Evolutionary conservation across 108 stramenopile genomes (phyloP).

Genomic region (Seminavis robusta): DNA sequence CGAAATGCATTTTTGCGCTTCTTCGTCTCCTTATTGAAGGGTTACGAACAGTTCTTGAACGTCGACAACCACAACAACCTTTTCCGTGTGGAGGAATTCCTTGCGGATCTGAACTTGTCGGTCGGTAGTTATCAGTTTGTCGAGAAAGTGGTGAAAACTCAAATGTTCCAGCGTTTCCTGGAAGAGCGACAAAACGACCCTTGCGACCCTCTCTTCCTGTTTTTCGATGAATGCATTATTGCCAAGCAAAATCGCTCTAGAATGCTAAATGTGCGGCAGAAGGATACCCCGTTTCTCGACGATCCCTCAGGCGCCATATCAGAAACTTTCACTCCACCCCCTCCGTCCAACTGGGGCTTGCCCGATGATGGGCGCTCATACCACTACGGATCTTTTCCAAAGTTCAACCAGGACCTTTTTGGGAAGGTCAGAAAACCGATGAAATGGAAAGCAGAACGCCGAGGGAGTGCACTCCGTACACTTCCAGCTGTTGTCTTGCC

Average conservation of each 20-base stretch:
- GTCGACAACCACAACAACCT: constrained; percentile 18
- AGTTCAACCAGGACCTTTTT: constrained; percentile 23
- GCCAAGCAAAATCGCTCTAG: constrained; percentile 83
- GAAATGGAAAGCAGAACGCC: constrained; percentile 12
- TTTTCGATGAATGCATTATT: constrained; percentile 86
- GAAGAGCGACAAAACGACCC: constrained; percentile 56
- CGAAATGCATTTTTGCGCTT: constrained; percentile 78
- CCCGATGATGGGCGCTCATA: constrained; percentile 34
- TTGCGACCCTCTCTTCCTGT: constrained; percentile 65
- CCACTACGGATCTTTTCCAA: constrained; percentile 44
- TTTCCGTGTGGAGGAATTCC: constrained; percentile 55
- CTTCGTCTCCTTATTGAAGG: constrained; percentile 61
- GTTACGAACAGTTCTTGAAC: constrained; percentile 49
- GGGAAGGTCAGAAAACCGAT: constrained; percentile 35
- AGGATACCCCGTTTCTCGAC: constrained; percentile 72
- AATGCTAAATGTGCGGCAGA: constrained; percentile 35
- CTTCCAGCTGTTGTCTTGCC: background rate
- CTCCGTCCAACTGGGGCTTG: constrained; percentile 47
- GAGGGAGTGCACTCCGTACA: background rate
- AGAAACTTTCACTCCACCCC: constrained; percentile 47
- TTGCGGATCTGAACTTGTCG: constrained; percentile 27
- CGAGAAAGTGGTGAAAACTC: constrained; percentile 34
- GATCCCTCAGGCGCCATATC: constrained; percentile 31
- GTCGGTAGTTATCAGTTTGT: constrained; percentile 20
- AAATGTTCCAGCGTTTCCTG: constrained; percentile 77